Conservation (phyloP, 2,329 filamentous ascomycete species). For the Aspergillus floridensis region DNA sequence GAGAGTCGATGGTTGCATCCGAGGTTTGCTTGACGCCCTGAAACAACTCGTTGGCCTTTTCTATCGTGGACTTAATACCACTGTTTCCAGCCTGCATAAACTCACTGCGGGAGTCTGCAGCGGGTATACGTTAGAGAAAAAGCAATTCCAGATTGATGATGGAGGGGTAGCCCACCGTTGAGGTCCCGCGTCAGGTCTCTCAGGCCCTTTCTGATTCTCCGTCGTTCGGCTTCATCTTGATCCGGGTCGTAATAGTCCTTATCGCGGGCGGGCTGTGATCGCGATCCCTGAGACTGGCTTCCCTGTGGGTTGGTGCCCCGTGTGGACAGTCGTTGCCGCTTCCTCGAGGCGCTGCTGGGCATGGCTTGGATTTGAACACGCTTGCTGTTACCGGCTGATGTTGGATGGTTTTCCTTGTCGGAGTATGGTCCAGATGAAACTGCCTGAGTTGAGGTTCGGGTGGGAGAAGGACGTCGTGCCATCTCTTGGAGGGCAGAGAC, state of each 20-base stretch:
- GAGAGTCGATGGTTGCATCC: slow-evolving; percentile 86
- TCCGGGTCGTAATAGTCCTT: slow-evolving; percentile 72
- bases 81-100: slow-evolving; percentile 64
- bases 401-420: slow-evolving; percentile 50
- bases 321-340: slow-evolving; percentile 47
- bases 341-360: slow-evolving; percentile 33
- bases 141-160: neutral
- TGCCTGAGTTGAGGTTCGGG: slow-evolving; percentile 20
- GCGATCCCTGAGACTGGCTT: slow-evolving; percentile 27
- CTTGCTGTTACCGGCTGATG: slow-evolving; percentile 36
- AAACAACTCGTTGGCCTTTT: slow-evolving; percentile 64
- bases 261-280: slow-evolving; percentile 36
- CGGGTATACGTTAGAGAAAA: neutral
- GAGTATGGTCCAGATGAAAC: slow-evolving; percentile 42
- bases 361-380: slow-evolving; percentile 42
- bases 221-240: slow-evolving; percentile 71
- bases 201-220: slow-evolving; percentile 66
- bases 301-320: slow-evolving; percentile 27
- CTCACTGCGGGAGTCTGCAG: slow-evolving; percentile 67
- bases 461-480: slow-evolving; percentile 23
- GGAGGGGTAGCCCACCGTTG: slow-evolving; percentile 47
- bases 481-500: slow-evolving; percentile 25
- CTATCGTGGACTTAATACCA: slow-evolving; percentile 64
- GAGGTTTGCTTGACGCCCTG: slow-evolving; percentile 77
- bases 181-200: slow-evolving; percentile 64